A percentile compares a stretch with the other conserved stretches of the same genome.
Conservation (phyloP, 306 rosid species). For the Ammopiptanthus mongolicus region DNA sequence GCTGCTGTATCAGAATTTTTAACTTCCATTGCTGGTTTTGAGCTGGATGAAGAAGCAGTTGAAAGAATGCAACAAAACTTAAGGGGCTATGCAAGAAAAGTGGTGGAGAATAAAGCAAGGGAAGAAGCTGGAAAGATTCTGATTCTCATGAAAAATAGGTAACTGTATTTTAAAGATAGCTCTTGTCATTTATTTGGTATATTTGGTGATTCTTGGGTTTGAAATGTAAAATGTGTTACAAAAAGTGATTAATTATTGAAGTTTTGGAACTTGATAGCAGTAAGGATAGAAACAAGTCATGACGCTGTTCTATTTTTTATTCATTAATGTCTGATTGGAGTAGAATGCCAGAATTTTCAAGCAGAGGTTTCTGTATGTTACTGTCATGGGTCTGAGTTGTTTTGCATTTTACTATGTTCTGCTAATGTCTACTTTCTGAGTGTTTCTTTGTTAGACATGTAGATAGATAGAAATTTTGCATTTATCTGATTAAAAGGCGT, state of each 20-base stretch:
- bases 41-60: constrained; percentile 55
- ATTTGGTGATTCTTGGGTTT: background rate
- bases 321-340: background rate
- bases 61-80: constrained; percentile 46
- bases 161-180: background rate
- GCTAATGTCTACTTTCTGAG: background rate
- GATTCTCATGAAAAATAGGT: constrained; percentile 91
- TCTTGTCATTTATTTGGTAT: background rate
- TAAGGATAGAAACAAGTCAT: background rate
- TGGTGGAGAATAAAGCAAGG: constrained; percentile 75
- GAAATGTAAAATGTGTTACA: background rate
- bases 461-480: background rate
- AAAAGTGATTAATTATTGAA: background rate
- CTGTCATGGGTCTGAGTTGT: background rate
- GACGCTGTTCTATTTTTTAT: background rate
- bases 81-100: constrained; percentile 56
- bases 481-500: background rate
- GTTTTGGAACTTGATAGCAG: background rate
- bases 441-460: background rate
- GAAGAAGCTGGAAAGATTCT: constrained; percentile 78
- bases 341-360: background rate
- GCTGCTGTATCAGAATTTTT: constrained; percentile 44
- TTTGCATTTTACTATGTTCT: background rate
- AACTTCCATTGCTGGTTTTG: constrained; percentile 56
- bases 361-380: background rate